Conservation (phyloP, 306 rosid species). For the Cucurbita moschata region DNA sequence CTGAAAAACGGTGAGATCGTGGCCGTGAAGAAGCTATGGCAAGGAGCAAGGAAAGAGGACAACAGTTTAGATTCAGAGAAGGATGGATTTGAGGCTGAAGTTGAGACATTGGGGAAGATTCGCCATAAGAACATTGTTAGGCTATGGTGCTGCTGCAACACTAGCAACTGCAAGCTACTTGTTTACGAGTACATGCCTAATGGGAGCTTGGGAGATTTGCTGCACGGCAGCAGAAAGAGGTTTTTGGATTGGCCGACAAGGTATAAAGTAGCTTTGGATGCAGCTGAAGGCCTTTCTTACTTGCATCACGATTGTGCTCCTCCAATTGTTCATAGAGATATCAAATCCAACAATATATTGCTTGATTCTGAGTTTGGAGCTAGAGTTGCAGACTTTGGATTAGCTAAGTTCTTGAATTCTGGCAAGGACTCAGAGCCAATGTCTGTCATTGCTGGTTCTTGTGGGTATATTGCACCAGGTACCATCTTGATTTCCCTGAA, state of each 20-base stretch:
- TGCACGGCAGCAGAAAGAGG: conserved; percentile 31
- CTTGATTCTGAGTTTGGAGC: conserved; percentile 61
- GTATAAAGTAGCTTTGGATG: conserved; percentile 52
- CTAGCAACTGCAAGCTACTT: conserved; percentile 45
- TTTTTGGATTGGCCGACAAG: conserved; percentile 61
- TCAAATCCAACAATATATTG: conserved; percentile 64
- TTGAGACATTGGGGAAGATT: conserved; percentile 65
- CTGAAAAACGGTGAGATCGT: conserved; percentile 48
- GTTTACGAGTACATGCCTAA: conserved; percentile 85
- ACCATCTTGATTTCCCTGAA: background rate
- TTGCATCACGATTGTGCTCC: conserved; percentile 75
- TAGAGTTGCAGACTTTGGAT: conserved; percentile 70
- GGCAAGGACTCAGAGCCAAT: conserved; percentile 25
- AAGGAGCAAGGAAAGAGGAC: conserved; percentile 20
- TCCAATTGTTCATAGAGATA: conserved; percentile 65
- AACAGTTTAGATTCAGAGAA: conserved; percentile 15
- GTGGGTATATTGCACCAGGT: conserved; percentile 77
- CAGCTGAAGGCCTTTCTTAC: conserved; percentile 78
- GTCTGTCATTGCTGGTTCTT: conserved; percentile 58
- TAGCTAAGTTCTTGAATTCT: conserved; percentile 30
- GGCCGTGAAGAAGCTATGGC: conserved; percentile 67
- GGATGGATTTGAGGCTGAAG: conserved; percentile 63
- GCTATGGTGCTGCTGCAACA: conserved; percentile 63
- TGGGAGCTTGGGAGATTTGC: conserved; percentile 59
- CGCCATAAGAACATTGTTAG: conserved; percentile 71